Percentiles rank a stretch among this genome's conserved stretches.
These are phyloP conservation scores for Themeda triandra DNA, from an alignment of 176 grass and related monocot species.

Conservation along the genomic window DNA sequence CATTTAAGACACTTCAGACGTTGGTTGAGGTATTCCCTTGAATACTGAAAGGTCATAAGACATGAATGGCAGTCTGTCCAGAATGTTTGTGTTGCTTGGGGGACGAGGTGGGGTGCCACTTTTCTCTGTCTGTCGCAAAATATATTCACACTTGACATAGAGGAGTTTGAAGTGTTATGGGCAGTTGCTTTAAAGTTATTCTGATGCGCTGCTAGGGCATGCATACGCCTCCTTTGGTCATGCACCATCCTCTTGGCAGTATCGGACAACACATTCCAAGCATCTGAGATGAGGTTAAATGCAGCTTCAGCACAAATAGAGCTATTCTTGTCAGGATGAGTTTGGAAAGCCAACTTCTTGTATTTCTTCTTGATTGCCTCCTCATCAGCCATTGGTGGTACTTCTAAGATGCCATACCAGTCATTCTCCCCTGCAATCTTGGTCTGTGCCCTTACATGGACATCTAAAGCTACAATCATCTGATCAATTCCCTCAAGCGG, in stretches of 20 bases:
- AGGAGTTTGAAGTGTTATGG: neutral
- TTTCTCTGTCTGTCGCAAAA: neutral
- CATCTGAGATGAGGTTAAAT: constrained; percentile 63
- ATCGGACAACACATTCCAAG: constrained; percentile 66
- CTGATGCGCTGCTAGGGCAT: neutral
- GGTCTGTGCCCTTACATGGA: constrained; percentile 44
- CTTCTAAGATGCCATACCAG: constrained; percentile 56
- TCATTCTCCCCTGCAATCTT: constrained; percentile 49
- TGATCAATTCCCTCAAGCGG: constrained; percentile 55
- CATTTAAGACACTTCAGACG: constrained; percentile 35
- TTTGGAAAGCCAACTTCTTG: constrained; percentile 67
- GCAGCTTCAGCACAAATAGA: constrained; percentile 55
- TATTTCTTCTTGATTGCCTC: constrained; percentile 63
- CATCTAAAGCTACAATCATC: constrained; percentile 58
- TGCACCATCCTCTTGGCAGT: constrained; percentile 39
- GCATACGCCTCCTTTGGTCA: constrained; percentile 41
- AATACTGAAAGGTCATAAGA: constrained; percentile 38
- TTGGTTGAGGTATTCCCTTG: constrained; percentile 30
- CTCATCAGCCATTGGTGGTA: constrained; percentile 38
- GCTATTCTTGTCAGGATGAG: constrained; percentile 73
- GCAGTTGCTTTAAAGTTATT: constrained; percentile 13
- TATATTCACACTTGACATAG: neutral
- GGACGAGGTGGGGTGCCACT: neutral
- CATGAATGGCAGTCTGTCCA: constrained; percentile 59
- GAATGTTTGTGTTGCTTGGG: constrained; percentile 38